Percentiles rank a stretch among this genome's conserved stretches.
phyloP scores from a whole-genome alignment of 257 asterid genomes.

The Nicotiana sylvestris region DNA sequence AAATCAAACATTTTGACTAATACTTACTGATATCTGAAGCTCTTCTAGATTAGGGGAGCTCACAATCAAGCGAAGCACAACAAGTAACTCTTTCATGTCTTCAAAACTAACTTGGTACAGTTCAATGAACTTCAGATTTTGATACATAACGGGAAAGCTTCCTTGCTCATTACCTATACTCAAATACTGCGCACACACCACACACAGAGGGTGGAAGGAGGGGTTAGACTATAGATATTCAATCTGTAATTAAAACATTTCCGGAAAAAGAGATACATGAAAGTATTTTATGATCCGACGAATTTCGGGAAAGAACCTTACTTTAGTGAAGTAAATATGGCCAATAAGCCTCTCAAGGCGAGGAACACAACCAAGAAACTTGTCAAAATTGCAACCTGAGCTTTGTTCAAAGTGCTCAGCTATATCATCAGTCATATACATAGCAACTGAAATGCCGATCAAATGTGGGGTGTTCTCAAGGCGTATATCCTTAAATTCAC shows the following conservation, averaged over 20 bases:
- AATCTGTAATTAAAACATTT: not conserved
- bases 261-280: not conserved
- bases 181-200: constrained; percentile 37
- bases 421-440: constrained; percentile 77
- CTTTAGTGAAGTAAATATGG: constrained; percentile 83
- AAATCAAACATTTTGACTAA: not conserved
- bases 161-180: constrained; percentile 55
- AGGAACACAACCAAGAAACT: constrained; percentile 80
- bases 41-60: constrained; percentile 65
- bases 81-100: constrained; percentile 61
- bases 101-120: constrained; percentile 83
- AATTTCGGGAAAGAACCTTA: constrained; percentile 21
- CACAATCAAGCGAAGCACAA: constrained; percentile 66
- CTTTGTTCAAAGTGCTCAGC: constrained; percentile 71
- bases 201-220: not conserved
- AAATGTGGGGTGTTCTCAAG: constrained; percentile 68
- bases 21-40: constrained; percentile 73
- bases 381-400: constrained; percentile 68
- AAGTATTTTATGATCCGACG: not conserved
- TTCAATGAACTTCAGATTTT: constrained; percentile 62
- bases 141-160: constrained; percentile 35
- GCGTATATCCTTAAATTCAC: constrained; percentile 74
- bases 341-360: constrained; percentile 77
- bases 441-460: constrained; percentile 49
- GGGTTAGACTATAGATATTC: not conserved